Evolutionary conservation across 768 basidiomycete species (phyloP).

Genomic region (Cystofilobasidium ferigula): DNA sequence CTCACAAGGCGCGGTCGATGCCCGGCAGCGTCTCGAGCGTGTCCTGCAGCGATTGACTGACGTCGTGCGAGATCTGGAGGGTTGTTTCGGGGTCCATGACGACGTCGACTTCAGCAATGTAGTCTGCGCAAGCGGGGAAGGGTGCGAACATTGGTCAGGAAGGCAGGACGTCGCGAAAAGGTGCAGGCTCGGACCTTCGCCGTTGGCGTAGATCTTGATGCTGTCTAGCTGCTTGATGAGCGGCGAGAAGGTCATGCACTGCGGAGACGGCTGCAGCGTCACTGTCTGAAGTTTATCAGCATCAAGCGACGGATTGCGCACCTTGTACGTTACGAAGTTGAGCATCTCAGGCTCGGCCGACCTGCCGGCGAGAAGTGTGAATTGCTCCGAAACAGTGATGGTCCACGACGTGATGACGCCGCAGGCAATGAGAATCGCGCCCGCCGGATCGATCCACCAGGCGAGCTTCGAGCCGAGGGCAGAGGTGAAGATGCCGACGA

Average conservation of each 20-base stretch:
- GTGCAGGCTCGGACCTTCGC: slow-evolving; percentile 42
- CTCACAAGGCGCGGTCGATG: slow-evolving; percentile 28
- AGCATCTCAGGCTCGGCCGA: slow-evolving; percentile 79
- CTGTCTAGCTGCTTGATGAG: slow-evolving; percentile 82
- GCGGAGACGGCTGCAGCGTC: not conserved
- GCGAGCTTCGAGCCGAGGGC: slow-evolving; percentile 40
- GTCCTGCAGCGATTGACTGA: slow-evolving; percentile 38
- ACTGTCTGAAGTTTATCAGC: not conserved
- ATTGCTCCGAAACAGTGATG: slow-evolving; percentile 65
- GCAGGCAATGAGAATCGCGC: slow-evolving; percentile 19
- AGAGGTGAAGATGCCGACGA: slow-evolving; percentile 36
- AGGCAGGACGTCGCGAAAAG: slow-evolving; percentile 26
- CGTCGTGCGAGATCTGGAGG: slow-evolving; percentile 41
- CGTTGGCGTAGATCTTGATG: slow-evolving; percentile 44
- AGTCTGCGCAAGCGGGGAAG: slow-evolving; percentile 42
- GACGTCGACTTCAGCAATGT: slow-evolving; percentile 90
- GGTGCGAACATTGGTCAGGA: slow-evolving; percentile 18
- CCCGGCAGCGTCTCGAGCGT: slow-evolving; percentile 33
- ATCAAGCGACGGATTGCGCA: slow-evolving; percentile 2
- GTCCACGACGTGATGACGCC: slow-evolving; percentile 64
- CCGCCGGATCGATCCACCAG: slow-evolving; percentile 24
- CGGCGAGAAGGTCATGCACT: slow-evolving; percentile 69
- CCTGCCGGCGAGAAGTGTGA: slow-evolving; percentile 78
- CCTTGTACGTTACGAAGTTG: slow-evolving; percentile 83
- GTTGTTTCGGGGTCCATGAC: slow-evolving; percentile 50